Conservation (phyloP, 805 yeast species). For the Geotrichum ghanense region DNA sequence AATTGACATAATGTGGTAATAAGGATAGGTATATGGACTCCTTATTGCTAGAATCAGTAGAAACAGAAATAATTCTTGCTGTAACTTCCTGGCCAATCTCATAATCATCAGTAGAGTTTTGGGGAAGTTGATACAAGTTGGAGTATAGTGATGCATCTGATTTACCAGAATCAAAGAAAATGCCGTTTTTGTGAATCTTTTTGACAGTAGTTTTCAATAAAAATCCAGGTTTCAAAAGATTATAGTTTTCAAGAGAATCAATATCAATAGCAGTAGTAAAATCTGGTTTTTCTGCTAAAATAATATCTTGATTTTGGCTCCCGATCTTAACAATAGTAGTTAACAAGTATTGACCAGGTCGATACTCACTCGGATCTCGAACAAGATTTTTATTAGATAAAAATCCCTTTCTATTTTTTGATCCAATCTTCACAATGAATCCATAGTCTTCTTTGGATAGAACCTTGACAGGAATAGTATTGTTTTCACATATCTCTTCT, state of each 20-base stretch:
- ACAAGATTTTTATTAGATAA: conserved; percentile 55
- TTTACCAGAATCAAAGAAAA: background rate
- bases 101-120: background rate
- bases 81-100: background rate
- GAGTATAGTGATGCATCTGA: background rate
- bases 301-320: conserved; percentile 46
- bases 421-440: conserved; percentile 61
- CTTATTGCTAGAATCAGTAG: conserved; percentile 62
- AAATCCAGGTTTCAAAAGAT: conserved; percentile 79
- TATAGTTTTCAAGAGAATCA: conserved; percentile 28
- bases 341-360: conserved; percentile 61
- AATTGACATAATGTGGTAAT: background rate
- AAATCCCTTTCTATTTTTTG: conserved; percentile 49
- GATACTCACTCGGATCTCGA: conserved; percentile 27
- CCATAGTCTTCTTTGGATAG: conserved; percentile 90
- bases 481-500: conserved; percentile 46
- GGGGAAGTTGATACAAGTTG: background rate
- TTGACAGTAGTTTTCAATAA: conserved; percentile 62
- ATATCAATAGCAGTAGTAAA: conserved; percentile 31
- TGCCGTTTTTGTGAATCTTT: conserved; percentile 27
- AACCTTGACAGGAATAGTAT: conserved; percentile 64
- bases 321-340: conserved; percentile 43
- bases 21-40: conserved; percentile 36
- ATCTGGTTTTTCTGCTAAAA: conserved; percentile 30
- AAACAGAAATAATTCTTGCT: conserved; percentile 40